Conservation (phyloP, 192 early-diverging fungal species). For the Backusella circina region DNA sequence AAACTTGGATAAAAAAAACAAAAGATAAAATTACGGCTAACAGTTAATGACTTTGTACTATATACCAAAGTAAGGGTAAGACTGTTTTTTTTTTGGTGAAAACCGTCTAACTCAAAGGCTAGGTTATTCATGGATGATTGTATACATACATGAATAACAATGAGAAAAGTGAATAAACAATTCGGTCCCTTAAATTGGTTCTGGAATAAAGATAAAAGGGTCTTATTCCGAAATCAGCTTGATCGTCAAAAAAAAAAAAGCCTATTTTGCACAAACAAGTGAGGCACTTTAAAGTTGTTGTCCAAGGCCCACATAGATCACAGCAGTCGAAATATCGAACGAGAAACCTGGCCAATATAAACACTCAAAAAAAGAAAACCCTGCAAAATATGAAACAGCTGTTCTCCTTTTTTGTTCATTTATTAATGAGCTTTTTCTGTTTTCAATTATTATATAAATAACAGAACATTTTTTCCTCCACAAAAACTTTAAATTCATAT, state of each 20-base stretch:
- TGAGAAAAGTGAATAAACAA: neutral
- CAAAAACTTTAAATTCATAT: no score
- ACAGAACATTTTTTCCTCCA: no score
- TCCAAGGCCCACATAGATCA: neutral
- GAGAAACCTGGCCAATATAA: constrained; percentile 12
- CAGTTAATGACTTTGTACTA: no score
- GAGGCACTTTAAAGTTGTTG: neutral
- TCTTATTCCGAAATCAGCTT: neutral
- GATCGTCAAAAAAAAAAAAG: neutral
- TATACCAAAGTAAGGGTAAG: no score
- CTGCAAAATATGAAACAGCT: neutral
- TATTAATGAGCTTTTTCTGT: constrained; percentile 4
- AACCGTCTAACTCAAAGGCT: no score
- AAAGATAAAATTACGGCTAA: no score
- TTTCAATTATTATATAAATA: constrained; percentile 2
- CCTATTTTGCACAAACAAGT: neutral
- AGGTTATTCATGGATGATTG: no score
- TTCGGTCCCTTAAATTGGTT: neutral
- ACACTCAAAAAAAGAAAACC: neutral
- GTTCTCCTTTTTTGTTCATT: neutral
- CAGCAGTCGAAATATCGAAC: neutral
- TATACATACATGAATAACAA: no score
- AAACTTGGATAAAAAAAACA: no score
- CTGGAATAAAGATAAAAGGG: neutral
- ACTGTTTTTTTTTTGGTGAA: no score